Conservation (phyloP, 2,329 filamentous ascomycete species). For the Aspergillus quadricinctus region DNA sequence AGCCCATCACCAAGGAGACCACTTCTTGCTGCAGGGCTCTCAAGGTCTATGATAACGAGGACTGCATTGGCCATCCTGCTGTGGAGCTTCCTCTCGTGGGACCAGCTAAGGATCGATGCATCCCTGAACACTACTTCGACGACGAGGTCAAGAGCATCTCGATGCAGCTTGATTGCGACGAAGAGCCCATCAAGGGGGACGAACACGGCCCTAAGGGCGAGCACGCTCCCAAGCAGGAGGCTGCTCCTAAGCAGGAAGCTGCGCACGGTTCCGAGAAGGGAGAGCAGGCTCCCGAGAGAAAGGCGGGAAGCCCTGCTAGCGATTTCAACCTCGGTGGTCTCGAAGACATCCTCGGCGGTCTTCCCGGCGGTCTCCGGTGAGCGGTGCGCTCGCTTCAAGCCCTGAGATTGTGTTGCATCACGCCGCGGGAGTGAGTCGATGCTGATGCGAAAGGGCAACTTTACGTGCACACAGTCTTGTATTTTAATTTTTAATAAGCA, state of each 20-base stretch:
- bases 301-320: neutral
- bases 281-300: neutral
- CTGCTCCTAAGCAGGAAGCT: neutral
- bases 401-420: neutral
- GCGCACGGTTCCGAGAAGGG: neutral
- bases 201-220: neutral
- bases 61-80: conserved; percentile 11
- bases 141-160: conserved; percentile 3
- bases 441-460: neutral
- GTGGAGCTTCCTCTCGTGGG: conserved; percentile 9
- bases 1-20: conserved; percentile 9
- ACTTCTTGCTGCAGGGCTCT: conserved; percentile 8
- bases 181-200: neutral
- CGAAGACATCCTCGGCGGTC: neutral
- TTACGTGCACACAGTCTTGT: neutral
- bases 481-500: neutral
- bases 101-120: conserved; percentile 3
- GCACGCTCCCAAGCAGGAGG: neutral
- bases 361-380: neutral
- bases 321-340: neutral
- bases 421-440: neutral
- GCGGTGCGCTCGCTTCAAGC: neutral
- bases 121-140: conserved; percentile 6
- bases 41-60: conserved; percentile 9
- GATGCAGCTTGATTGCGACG: conserved; percentile 9